Evolutionary conservation across 306 rosid genomes (phyloP).

Genomic region (Phaseolus lunatus): DNA sequence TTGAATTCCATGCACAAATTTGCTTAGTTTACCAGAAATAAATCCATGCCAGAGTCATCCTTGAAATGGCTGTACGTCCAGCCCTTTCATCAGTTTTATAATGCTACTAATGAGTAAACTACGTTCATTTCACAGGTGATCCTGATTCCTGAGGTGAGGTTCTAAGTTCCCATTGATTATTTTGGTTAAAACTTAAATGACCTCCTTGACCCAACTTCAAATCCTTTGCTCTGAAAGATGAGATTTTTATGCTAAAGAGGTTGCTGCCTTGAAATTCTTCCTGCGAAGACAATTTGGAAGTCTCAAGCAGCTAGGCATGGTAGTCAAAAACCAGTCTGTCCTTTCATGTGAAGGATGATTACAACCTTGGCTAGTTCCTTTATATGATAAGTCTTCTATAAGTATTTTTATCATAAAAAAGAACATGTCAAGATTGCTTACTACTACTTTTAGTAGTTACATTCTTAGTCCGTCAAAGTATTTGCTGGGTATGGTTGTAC

Average conservation of each 20-base stretch:
- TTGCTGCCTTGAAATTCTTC: constrained; percentile 44
- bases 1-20: constrained; percentile 29
- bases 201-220: constrained; percentile 44
- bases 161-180: constrained; percentile 44
- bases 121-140: constrained; percentile 73
- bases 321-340: constrained; percentile 34
- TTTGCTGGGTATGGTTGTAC: constrained; percentile 31
- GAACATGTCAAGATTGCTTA: not conserved
- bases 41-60: constrained; percentile 50
- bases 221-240: constrained; percentile 40
- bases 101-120: constrained; percentile 54
- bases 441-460: not conserved
- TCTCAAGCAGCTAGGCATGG: constrained; percentile 49
- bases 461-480: constrained; percentile 3
- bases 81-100: constrained; percentile 47
- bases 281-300: constrained; percentile 45
- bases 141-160: constrained; percentile 71
- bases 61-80: constrained; percentile 49
- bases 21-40: constrained; percentile 34
- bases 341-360: constrained; percentile 42
- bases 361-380: not conserved
- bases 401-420: not conserved
- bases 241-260: constrained; percentile 44
- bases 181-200: constrained; percentile 47
- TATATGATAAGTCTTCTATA: constrained; percentile 33